Evolutionary conservation across 2,329 filamentous ascomycete genomes (phyloP).

Genomic region (Diaporthe ampelina): DNA sequence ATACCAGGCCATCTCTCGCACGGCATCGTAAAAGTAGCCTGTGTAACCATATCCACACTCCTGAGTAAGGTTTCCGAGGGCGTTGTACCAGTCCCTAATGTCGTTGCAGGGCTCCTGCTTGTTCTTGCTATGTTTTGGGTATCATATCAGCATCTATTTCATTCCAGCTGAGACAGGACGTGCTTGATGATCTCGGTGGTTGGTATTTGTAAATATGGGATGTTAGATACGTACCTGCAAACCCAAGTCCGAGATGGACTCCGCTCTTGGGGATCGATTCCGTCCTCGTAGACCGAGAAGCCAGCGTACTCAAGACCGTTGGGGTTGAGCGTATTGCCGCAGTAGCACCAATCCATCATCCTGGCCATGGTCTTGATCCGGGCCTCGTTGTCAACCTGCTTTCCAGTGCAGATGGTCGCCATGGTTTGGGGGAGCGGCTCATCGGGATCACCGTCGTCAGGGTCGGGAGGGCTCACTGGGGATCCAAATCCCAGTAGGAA

Average conservation of each 20-base stretch:
- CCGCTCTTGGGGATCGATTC: background rate
- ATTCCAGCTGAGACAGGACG: background rate
- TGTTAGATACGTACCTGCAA: background rate
- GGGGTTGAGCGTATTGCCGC: conserved; percentile 8
- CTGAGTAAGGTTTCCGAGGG: conserved; percentile 10
- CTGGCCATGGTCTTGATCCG: conserved; percentile 10
- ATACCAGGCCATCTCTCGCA: conserved; percentile 25
- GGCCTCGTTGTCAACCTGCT: background rate
- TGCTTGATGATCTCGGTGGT: background rate
- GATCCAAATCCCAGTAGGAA: background rate
- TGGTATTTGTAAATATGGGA: background rate
- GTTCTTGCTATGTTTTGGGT: background rate
- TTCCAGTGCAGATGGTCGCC: background rate
- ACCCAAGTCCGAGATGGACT: conserved; percentile 1
- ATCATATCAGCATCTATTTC: background rate
- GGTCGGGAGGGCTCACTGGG: background rate
- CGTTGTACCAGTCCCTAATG: conserved; percentile 11
- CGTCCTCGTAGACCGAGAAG: conserved; percentile 1
- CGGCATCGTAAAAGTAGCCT: conserved; percentile 22
- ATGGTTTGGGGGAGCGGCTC: background rate
- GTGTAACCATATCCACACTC: background rate
- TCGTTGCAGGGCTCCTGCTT: background rate
- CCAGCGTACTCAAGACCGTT: conserved; percentile 5
- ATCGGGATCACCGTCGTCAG: background rate
- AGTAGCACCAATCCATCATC: conserved; percentile 27